Evolutionary conservation across 495 filamentous ascomycete genomes (phyloP), one percentile per base, ranked within the genome.

Genomic region (Podospora tetraspora): DNA sequence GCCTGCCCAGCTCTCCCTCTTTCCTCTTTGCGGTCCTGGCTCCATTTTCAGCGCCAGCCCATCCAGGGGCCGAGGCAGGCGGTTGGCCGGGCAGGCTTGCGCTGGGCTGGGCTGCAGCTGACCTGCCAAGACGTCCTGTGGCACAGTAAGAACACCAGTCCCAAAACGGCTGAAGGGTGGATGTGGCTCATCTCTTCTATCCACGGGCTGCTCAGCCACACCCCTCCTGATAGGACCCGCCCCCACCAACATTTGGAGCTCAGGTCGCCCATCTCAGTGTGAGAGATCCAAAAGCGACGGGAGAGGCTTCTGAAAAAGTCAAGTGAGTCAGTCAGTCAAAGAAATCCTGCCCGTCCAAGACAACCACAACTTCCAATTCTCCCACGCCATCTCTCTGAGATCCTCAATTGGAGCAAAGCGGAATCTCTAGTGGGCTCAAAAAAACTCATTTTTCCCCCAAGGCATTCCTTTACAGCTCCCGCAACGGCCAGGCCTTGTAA

Each of bases 41-140:
- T 77, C 71, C 72, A 72, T 70, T 71, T 74, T 66, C 72, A 65
- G 70, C 25, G 52, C 61, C 30, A 61, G 66, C 59, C 59, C 59
- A 24, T 52, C 56, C 62, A 32, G 32, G 52, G 73, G 71, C 75
- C 74, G 74, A 77, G 75, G 74, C 72, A 71, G 69, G 68, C 76
- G 75, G 75, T 77, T 77, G 74, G 75, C 72, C 72, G 70, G 72
- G 66, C 69, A 69, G 73, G 68, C 61, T 70, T 61, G 57, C 27
- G 57, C 57, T 57, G 56, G 67, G 72, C 71, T 71, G 70, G 8
- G 32, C 43, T 52, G 43, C 43, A 52, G 43, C 43, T 52, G 43
- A 52, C 43, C 68, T 56, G 67, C 71, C 69, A 75, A 24, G 56
- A 25, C 24, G 43, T 25, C 3, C 29, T 52, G 43, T 52, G 43